Conservation (phyloP, 345 rosid species). For the Syzygium jambos region DNA sequence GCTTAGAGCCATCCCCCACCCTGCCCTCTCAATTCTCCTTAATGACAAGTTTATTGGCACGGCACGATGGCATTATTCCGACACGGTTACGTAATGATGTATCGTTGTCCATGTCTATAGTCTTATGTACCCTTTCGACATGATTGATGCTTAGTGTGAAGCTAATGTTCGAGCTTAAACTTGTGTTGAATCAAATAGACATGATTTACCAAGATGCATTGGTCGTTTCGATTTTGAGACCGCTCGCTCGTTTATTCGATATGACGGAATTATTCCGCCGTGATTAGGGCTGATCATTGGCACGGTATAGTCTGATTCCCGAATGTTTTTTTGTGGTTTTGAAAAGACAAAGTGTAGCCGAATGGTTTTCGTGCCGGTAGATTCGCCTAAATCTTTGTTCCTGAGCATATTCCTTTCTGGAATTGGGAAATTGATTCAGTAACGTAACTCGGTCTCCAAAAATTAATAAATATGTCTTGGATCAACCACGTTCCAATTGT, state of each 20-base stretch:
- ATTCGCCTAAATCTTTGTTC: fast-evolving
- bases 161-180: neutral
- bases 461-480: neutral
- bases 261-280: neutral
- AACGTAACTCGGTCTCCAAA: neutral
- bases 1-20: no score
- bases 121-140: neutral
- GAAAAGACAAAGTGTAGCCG: neutral
- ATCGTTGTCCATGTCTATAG: fast-evolving
- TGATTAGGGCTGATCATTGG: fast-evolving
- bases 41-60: neutral
- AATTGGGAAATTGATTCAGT: neutral
- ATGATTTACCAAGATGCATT: neutral
- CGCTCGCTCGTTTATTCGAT: neutral
- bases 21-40: neutral
- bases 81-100: neutral
- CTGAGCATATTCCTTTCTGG: neutral
- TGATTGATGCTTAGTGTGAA: neutral
- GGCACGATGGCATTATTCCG: neutral
- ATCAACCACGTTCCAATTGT: neutral
- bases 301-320: neutral
- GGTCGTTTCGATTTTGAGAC: neutral
- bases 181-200: neutral
- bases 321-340: neutral
- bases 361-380: fast-evolving